Conservation (phyloP, 768 basidiomycete species). For the Boletus patriciae region DNA sequence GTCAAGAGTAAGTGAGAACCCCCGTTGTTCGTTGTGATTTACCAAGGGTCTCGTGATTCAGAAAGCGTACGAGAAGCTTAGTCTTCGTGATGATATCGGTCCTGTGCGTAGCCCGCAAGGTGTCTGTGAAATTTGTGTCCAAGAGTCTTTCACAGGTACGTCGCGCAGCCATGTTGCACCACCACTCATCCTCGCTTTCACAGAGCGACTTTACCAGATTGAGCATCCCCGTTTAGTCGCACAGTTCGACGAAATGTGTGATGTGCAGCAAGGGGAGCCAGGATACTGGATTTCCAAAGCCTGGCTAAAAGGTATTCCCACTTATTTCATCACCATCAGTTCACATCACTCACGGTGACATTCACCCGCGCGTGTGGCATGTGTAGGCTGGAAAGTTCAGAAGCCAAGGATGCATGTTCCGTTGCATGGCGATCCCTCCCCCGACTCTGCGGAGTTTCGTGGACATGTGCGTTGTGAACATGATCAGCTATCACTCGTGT, state of each 20-base stretch:
- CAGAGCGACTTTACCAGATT: slow-evolving; percentile 69
- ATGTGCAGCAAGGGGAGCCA: slow-evolving; percentile 40
- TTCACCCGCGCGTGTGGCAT: slow-evolving; percentile 8
- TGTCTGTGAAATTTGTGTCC: slow-evolving; percentile 63
- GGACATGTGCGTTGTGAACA: slow-evolving; percentile 74
- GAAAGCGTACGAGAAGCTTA: slow-evolving; percentile 29
- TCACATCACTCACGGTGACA: slow-evolving; percentile 11
- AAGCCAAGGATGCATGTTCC: slow-evolving; percentile 77
- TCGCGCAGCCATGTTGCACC: background rate
- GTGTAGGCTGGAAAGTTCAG: slow-evolving; percentile 66
- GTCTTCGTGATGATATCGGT: slow-evolving; percentile 44
- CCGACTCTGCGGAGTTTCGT: slow-evolving; percentile 56
- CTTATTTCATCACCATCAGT: slow-evolving; percentile 9
- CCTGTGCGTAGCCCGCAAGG: slow-evolving; percentile 50
- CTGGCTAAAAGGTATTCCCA: slow-evolving; percentile 68
- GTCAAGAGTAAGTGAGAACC: slow-evolving; percentile 41
- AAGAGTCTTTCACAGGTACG: slow-evolving; percentile 56
- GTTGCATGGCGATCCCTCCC: slow-evolving; percentile 61
- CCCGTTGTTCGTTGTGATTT: background rate
- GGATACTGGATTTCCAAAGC: slow-evolving; percentile 75
- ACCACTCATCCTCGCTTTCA: slow-evolving; percentile 1
- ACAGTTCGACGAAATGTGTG: slow-evolving; percentile 55
- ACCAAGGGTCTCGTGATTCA: background rate
- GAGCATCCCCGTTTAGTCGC: slow-evolving; percentile 64
- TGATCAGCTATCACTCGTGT: slow-evolving; percentile 54